These are phyloP conservation scores for Cercophora sp. DNA, from an alignment of 495 filamentous ascomycete species.

Conservation along the genomic window DNA sequence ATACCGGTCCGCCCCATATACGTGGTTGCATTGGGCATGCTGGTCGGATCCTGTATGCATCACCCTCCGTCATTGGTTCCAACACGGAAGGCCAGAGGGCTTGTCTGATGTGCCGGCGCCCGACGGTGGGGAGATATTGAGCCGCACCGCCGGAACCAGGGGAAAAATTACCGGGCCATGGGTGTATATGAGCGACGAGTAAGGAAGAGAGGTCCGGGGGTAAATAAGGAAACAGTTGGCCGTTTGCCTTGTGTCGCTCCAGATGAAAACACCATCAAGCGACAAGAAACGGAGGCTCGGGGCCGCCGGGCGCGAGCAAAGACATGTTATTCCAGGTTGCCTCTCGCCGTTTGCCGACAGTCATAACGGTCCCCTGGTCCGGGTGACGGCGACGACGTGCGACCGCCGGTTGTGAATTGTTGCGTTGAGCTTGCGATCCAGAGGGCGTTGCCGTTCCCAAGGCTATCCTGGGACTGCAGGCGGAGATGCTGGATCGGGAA, in stretches of 20 bases:
- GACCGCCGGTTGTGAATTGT: no score
- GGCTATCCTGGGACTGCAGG: background rate
- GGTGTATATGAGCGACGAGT: background rate
- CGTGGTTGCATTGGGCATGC: no score
- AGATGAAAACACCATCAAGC: background rate
- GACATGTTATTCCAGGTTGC: background rate
- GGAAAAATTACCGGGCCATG: background rate
- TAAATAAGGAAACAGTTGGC: background rate
- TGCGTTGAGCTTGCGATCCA: no score
- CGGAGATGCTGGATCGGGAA: background rate
- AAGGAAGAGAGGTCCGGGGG: background rate
- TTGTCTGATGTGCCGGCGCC: background rate
- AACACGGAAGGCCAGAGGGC: background rate
- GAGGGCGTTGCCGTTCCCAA: background rate
- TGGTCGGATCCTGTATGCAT: no score
- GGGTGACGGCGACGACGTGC: no score
- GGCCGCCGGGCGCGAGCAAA: background rate
- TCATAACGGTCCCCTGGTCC: no score
- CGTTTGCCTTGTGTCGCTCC: background rate
- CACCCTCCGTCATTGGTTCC: background rate
- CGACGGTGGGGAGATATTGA: background rate
- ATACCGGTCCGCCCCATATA: no score
- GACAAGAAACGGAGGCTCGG: background rate
- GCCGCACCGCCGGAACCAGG: background rate
- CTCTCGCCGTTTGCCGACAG: no score